Evolutionary conservation across 176 grass and related monocot genomes (phyloP).

Genomic region (Echinochloa phyllopogon): DNA sequence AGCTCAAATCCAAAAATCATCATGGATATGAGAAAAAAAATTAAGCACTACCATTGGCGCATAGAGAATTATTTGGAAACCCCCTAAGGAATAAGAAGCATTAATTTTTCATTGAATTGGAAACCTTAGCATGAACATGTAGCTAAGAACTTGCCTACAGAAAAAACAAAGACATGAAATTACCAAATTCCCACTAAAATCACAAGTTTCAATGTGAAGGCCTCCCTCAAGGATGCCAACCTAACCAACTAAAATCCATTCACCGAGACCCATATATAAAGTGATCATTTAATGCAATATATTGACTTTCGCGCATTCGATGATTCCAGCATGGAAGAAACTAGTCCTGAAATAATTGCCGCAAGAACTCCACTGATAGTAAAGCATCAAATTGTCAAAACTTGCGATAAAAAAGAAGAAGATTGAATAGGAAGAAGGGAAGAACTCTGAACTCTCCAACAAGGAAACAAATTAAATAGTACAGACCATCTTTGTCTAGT

Average conservation of each 20-base stretch:
- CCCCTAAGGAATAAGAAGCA: neutral
- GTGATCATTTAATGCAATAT: neutral
- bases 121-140: neutral
- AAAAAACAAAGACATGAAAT: neutral
- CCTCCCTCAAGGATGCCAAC: constrained; percentile 8
- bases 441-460: neutral
- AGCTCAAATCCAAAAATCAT: neutral
- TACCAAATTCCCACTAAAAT: neutral
- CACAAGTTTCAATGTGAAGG: neutral
- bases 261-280: neutral
- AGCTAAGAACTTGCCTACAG: neutral
- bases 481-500: neutral
- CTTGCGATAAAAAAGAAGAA: neutral
- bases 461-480: neutral
- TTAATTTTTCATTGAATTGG: neutral
- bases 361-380: neutral
- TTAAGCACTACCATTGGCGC: neutral
- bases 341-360: neutral
- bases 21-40: neutral
- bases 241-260: neutral
- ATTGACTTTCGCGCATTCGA: neutral
- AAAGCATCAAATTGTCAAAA: neutral
- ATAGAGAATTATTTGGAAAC: neutral
- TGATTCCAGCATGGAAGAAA: neutral
- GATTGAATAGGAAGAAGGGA: neutral